These are phyloP conservation scores for Globisporangium spiculum DNA, from an alignment of 352 stramenopile genomes.

Conservation along the genomic window DNA sequence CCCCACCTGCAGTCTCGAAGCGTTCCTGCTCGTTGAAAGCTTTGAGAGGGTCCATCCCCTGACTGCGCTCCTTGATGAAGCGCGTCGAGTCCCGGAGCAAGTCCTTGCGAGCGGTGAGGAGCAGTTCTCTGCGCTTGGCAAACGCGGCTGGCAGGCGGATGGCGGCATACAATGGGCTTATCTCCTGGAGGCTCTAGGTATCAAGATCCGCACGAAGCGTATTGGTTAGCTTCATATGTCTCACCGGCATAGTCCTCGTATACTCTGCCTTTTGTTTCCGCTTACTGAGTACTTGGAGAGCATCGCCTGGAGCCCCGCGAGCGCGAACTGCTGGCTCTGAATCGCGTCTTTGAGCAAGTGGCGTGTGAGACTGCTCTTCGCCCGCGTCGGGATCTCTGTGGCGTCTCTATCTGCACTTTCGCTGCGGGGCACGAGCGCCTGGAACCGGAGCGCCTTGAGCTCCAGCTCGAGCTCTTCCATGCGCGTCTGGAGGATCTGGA, in stretches of 20 bases:
- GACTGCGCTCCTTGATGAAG: constrained; percentile 32
- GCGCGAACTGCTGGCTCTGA: constrained; percentile 7
- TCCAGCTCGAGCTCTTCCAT: constrained; percentile 13
- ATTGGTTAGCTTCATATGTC: neutral
- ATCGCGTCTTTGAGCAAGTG: neutral
- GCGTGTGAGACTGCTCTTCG: neutral
- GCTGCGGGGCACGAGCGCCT: constrained; percentile 10
- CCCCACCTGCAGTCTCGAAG: constrained; percentile 27
- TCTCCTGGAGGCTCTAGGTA: constrained; percentile 6
- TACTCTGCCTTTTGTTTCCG: too few relatives aligned
- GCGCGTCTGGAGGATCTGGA: constrained; percentile 1
- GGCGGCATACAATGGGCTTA: neutral
- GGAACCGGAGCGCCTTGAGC: constrained; percentile 12
- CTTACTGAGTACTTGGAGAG: constrained; percentile 5
- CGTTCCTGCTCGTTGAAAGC: constrained; percentile 2
- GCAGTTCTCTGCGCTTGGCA: constrained; percentile 21
- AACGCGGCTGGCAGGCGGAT: constrained; percentile 28
- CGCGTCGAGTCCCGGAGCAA: constrained; percentile 26
- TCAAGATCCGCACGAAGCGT: neutral
- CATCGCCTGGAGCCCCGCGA: constrained; percentile 12
- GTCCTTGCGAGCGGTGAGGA: constrained; percentile 21
- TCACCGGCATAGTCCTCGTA: too few relatives aligned
- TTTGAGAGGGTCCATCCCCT: constrained; percentile 17
- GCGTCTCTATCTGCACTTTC: neutral
- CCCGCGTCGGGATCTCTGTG: neutral